Percentiles rank a stretch among this genome's conserved stretches.
These are phyloP conservation scores for Dicorynia guianensis DNA, from an alignment of 306 rosid species.

Conservation along the genomic window DNA sequence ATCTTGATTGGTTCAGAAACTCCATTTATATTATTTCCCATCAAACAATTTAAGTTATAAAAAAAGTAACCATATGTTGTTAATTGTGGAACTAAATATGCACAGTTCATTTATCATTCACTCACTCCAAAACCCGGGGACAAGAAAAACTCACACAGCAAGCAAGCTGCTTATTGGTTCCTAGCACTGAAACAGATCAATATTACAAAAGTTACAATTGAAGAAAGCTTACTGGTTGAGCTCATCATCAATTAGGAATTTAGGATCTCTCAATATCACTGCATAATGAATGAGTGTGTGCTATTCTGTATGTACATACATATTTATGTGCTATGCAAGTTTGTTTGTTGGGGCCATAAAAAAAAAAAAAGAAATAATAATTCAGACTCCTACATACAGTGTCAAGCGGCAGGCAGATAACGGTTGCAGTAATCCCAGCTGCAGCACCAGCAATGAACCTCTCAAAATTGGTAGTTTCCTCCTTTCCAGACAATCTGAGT, in stretches of 20 bases:
- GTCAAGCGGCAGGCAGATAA: slow-evolving; percentile 91
- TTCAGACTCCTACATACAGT: slow-evolving; percentile 66
- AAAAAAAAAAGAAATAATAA: slow-evolving; percentile 27
- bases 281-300: slow-evolving; percentile 11
- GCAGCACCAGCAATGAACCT: slow-evolving; percentile 98
- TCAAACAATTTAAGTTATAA: not conserved
- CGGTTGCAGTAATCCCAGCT: slow-evolving; percentile 87
- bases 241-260: slow-evolving; percentile 20
- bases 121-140: slow-evolving; percentile 17
- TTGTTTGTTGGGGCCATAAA: slow-evolving; percentile 16
- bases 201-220: not conserved
- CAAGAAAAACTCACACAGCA: slow-evolving; percentile 11
- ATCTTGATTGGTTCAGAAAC: not conserved
- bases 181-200: slow-evolving; percentile 14
- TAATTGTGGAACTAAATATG: slow-evolving; percentile 2
- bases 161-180: slow-evolving; percentile 14
- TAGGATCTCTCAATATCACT: slow-evolving; percentile 1
- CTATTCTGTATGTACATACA: slow-evolving; percentile 8
- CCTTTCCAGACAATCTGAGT: slow-evolving; percentile 71
- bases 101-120: slow-evolving; percentile 16
- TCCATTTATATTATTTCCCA: not conserved
- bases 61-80: not conserved
- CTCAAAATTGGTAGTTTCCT: slow-evolving; percentile 85
- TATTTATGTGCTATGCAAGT: slow-evolving; percentile 3
- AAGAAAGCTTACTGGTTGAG: slow-evolving; percentile 28